These are phyloP conservation scores for Vicia villosa DNA, from an alignment of 306 rosid genomes.

Conservation along the genomic window DNA sequence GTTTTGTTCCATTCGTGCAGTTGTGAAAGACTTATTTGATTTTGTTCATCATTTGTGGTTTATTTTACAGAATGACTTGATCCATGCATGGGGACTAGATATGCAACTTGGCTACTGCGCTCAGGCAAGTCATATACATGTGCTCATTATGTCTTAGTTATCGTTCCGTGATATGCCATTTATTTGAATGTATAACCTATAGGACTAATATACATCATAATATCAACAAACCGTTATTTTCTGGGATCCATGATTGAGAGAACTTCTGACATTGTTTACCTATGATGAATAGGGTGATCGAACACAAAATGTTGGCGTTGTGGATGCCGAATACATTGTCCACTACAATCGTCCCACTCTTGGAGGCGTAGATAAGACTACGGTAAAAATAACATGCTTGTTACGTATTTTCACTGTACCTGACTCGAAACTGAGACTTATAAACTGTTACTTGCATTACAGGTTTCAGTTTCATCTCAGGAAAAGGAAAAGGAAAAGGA, in stretches of 20 bases:
- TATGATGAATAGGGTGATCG: slow-evolving; percentile 70
- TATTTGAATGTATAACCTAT: neutral
- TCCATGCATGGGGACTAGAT: slow-evolving; percentile 98
- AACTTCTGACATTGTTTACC: slow-evolving; percentile 2
- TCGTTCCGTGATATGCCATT: slow-evolving; percentile 9
- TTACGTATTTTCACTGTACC: too few relatives aligned
- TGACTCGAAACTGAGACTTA: too few relatives aligned
- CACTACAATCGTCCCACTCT: slow-evolving; percentile 88
- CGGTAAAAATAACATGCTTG: too few relatives aligned
- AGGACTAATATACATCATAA: neutral
- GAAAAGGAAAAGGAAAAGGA: slow-evolving; percentile 38
- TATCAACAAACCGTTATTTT: neutral
- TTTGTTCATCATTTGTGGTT: slow-evolving; percentile 19
- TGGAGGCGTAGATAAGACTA: slow-evolving; percentile 60
- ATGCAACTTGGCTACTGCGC: slow-evolving; percentile 93
- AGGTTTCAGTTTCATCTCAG: slow-evolving; percentile 58
- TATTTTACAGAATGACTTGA: slow-evolving; percentile 75
- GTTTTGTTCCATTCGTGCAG: slow-evolving; percentile 5
- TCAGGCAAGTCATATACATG: slow-evolving; percentile 60
- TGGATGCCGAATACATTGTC: slow-evolving; percentile 84
- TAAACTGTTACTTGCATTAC: slow-evolving; percentile 46
- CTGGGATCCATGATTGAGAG: neutral
- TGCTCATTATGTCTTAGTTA: slow-evolving; percentile 9
- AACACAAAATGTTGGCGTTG: slow-evolving; percentile 80
- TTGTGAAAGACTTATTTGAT: neutral